A percentile compares a stretch with the other conserved stretches of the same genome.
Evolutionary conservation across 306 rosid genomes (phyloP).

Genomic region (Hylodesmum podocarpum): DNA sequence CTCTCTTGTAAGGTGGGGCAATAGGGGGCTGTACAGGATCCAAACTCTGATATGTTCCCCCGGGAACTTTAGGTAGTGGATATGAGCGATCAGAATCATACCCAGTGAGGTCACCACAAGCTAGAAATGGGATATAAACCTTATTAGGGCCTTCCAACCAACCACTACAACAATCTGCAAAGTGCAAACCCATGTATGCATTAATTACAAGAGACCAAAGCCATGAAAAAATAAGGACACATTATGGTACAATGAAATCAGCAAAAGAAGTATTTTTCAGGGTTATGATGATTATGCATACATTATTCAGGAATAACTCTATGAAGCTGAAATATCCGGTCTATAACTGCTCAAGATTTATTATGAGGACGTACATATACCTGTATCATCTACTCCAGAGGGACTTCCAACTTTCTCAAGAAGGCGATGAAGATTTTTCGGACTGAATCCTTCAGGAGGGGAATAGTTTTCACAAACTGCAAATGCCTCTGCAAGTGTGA

Average conservation of each 20-base stretch:
- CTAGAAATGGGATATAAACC: slow-evolving; percentile 93
- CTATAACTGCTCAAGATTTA: background rate
- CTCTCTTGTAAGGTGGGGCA: slow-evolving; percentile 66
- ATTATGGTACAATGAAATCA: background rate
- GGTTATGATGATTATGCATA: background rate
- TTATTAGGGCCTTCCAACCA: slow-evolving; percentile 96
- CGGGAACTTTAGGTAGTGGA: slow-evolving; percentile 79
- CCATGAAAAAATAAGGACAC: background rate
- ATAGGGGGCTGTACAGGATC: slow-evolving; percentile 91
- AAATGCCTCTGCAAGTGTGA: slow-evolving; percentile 79
- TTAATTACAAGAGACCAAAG: background rate
- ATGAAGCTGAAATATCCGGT: background rate
- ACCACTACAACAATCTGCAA: slow-evolving; percentile 92
- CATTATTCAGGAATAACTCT: background rate
- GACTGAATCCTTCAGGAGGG: slow-evolving; percentile 92
- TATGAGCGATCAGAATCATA: slow-evolving; percentile 91
- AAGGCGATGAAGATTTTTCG: slow-evolving; percentile 77
- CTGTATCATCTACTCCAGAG: slow-evolving; percentile 83
- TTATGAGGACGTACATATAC: slow-evolving; percentile 40
- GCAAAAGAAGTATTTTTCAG: background rate
- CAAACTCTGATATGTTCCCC: slow-evolving; percentile 77
- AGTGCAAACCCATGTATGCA: slow-evolving; percentile 44
- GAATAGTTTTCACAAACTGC: slow-evolving; percentile 95
- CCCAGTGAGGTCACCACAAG: slow-evolving; percentile 86
- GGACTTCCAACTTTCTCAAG: slow-evolving; percentile 98